phyloP scores from a whole-genome alignment of 106 monocot species.

The Dendrobium officinale region DNA sequence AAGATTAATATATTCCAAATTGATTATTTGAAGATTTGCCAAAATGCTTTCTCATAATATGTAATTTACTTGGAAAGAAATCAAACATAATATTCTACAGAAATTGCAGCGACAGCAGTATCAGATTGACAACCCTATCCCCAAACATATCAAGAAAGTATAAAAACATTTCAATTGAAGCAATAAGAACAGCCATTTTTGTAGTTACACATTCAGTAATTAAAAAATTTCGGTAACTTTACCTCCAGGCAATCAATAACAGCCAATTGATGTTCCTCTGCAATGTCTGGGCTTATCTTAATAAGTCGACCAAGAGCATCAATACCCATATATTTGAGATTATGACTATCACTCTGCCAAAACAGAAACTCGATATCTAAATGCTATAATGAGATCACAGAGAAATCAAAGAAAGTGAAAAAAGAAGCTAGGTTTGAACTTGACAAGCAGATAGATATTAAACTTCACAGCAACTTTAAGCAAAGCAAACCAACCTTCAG shows the following conservation, averaged over 20 bases:
- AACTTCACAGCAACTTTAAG: slow-evolving; percentile 5
- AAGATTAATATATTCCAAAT: background rate
- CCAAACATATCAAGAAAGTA: background rate
- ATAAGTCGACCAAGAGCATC: slow-evolving; percentile 93
- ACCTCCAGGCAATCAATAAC: slow-evolving; percentile 99
- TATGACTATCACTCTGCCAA: slow-evolving; percentile 88
- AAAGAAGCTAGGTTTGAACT: background rate
- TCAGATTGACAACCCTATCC: slow-evolving; percentile 1
- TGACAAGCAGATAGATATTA: background rate
- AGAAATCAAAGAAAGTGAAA: background rate
- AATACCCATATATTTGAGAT: slow-evolving; percentile 98
- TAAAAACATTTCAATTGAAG: background rate
- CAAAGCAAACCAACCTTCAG: slow-evolving; percentile 58
- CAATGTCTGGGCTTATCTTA: slow-evolving; percentile 94
- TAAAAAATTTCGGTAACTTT: background rate
- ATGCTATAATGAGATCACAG: background rate
- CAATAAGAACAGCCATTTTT: background rate
- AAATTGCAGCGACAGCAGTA: background rate
- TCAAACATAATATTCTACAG: background rate
- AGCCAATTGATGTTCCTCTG: slow-evolving; percentile 94
- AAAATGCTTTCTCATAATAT: background rate
- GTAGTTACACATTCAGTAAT: background rate
- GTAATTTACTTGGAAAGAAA: background rate
- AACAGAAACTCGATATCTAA: background rate
- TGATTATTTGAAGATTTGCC: background rate